These are phyloP conservation scores for Pichia phayaonensis DNA, from an alignment of 805 yeast species.

Conservation along the genomic window DNA sequence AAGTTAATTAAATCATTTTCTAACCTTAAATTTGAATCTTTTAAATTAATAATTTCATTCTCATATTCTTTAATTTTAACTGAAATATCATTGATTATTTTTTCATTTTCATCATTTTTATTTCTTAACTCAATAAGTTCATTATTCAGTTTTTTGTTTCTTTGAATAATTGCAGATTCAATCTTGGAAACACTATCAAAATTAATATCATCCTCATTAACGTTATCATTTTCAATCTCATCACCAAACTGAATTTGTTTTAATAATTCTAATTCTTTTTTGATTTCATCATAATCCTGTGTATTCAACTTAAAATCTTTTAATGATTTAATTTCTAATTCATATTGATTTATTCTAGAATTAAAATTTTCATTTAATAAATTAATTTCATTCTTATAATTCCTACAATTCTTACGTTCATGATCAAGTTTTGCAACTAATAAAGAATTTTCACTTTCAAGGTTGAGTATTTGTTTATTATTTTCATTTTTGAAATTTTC, in stretches of 20 bases:
- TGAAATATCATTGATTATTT: slow-evolving; percentile 36
- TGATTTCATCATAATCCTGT: slow-evolving; percentile 73
- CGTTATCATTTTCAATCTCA: slow-evolving; percentile 27
- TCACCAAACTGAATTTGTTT: slow-evolving; percentile 70
- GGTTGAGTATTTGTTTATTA: slow-evolving; percentile 41
- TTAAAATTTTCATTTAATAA: slow-evolving; percentile 30
- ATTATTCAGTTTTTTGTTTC: slow-evolving; percentile 65
- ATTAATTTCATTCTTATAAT: slow-evolving; percentile 20
- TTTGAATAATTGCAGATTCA: slow-evolving; percentile 40
- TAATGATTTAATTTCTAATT: slow-evolving; percentile 43
- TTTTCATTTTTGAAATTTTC: slow-evolving; percentile 36
- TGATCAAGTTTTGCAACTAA: slow-evolving; percentile 52
- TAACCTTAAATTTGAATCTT: slow-evolving; percentile 47
- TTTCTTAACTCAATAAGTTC: slow-evolving; percentile 64
- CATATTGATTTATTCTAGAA: slow-evolving; percentile 40
- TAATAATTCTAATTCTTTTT: slow-evolving; percentile 64
- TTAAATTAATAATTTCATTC: slow-evolving; percentile 35
- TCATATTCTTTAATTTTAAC: slow-evolving; percentile 27
- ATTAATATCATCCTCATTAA: slow-evolving; percentile 21
- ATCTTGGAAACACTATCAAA: slow-evolving; percentile 39
- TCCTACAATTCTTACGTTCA: slow-evolving; percentile 29
- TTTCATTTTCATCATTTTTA: slow-evolving; percentile 40
- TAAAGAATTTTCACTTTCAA: slow-evolving; percentile 64
- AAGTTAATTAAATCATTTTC: slow-evolving; percentile 67
- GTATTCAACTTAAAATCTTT: slow-evolving; percentile 42